Evolutionary conservation across 1,284 basidiomycete genomes (phyloP).

Genomic region (Mycena sp.): DNA sequence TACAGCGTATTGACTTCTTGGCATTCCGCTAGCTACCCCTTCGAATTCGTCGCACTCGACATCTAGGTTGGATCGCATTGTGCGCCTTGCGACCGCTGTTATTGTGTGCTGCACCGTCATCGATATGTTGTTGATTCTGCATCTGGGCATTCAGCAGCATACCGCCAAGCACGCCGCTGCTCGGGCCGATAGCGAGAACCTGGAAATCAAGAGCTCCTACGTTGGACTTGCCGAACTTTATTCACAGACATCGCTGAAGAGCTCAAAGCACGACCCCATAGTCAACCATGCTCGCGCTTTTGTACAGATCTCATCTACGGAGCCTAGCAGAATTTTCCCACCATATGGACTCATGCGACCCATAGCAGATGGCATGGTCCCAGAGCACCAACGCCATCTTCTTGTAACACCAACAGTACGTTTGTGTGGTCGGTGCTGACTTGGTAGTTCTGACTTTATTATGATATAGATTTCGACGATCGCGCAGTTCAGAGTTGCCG

Average conservation of each 20-base stretch:
- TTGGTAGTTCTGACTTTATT: not conserved
- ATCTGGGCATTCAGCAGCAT: conserved; percentile 16
- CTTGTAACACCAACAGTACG: conserved; percentile 17
- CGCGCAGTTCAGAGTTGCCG: conserved; percentile 22
- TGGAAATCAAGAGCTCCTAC: conserved; percentile 22
- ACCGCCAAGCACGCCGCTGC: not conserved
- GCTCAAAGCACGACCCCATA: conserved; percentile 19
- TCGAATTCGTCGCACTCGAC: not conserved
- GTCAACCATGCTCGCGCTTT: conserved; percentile 26
- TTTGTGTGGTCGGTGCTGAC: not conserved
- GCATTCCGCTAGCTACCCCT: not conserved
- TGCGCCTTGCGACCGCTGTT: conserved; percentile 12
- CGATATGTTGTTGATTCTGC: conserved; percentile 18
- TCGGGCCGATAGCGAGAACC: not conserved
- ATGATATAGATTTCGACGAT: conserved; percentile 14
- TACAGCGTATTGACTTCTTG: not conserved
- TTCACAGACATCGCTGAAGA: conserved; percentile 16
- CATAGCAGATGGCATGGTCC: conserved; percentile 20
- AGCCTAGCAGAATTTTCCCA: conserved; percentile 21
- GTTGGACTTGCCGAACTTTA: conserved; percentile 22
- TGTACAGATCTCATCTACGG: conserved; percentile 19
- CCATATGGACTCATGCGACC: conserved; percentile 21
- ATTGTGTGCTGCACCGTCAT: conserved; percentile 18
- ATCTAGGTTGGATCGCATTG: conserved; percentile 10
- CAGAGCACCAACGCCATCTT: conserved; percentile 19